phyloP scores from a whole-genome alignment of 108 stramenopile species.

The Aurantiochytrium sp. region DNA sequence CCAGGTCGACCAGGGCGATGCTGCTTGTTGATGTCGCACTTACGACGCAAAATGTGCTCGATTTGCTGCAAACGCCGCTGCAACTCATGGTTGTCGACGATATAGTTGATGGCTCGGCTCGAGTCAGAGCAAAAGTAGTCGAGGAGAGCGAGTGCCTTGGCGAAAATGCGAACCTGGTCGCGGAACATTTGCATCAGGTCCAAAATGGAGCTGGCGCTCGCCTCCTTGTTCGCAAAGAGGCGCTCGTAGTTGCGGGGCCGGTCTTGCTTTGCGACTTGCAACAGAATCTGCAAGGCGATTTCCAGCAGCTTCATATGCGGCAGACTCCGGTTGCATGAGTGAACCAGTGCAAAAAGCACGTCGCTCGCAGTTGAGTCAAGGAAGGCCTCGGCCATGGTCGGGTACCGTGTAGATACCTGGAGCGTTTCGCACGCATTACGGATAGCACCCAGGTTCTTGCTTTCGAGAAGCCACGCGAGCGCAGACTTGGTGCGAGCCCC shows the following conservation, averaged over 20 bases:
- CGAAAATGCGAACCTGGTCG: slow-evolving; percentile 59
- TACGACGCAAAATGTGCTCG: not conserved
- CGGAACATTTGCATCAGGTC: slow-evolving; percentile 78
- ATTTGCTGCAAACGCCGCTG: not conserved
- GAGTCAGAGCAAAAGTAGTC: not conserved
- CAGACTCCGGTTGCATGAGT: slow-evolving; percentile 73
- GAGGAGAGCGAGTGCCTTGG: not conserved
- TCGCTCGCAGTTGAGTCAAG: slow-evolving; percentile 50
- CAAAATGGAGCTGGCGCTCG: slow-evolving; percentile 52
- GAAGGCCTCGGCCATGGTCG: slow-evolving; percentile 38
- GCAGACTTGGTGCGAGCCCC: slow-evolving; percentile 34
- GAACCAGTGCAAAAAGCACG: slow-evolving; percentile 59
- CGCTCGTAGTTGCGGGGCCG: slow-evolving; percentile 24
- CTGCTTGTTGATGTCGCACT: not conserved
- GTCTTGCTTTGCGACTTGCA: slow-evolving; percentile 60
- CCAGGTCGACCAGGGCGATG: not conserved
- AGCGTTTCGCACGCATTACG: slow-evolving; percentile 59
- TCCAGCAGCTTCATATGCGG: slow-evolving; percentile 75
- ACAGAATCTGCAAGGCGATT: slow-evolving; percentile 57
- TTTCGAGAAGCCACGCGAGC: slow-evolving; percentile 52
- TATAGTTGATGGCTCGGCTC: not conserved
- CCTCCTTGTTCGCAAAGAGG: slow-evolving; percentile 37
- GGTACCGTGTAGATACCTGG: slow-evolving; percentile 58
- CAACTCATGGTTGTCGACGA: not conserved
- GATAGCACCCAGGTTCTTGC: slow-evolving; percentile 58